These are phyloP conservation scores for Dendrobium huoshanense DNA, from an alignment of 106 monocot genomes.

Conservation along the genomic window DNA sequence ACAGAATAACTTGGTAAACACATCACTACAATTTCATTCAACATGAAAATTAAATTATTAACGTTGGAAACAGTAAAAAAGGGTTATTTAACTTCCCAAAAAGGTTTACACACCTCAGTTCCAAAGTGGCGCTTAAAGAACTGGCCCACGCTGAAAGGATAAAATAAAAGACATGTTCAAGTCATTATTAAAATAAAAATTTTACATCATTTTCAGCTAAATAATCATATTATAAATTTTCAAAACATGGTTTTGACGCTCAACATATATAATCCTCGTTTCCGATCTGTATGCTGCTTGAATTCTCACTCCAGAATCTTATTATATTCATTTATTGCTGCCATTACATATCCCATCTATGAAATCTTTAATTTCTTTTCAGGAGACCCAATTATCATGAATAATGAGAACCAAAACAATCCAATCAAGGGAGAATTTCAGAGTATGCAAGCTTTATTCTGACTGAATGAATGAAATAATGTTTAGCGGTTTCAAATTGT, in stretches of 20 bases:
- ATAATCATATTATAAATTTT: neutral
- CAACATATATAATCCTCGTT: neutral
- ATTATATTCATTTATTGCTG: too few relatives aligned
- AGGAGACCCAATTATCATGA: too few relatives aligned
- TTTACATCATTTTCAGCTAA: neutral
- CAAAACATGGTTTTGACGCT: neutral
- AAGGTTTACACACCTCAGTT: constrained; percentile 53
- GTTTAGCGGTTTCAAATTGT: too few relatives aligned
- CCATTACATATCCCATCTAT: too few relatives aligned
- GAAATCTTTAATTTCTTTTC: too few relatives aligned
- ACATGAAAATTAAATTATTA: neutral
- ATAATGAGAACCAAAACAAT: too few relatives aligned
- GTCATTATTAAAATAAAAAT: neutral
- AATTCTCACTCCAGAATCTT: too few relatives aligned
- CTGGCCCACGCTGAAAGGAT: constrained; percentile 68
- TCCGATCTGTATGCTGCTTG: too few relatives aligned
- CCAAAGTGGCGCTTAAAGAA: constrained; percentile 97
- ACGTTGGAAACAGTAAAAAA: neutral
- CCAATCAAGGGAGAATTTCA: too few relatives aligned
- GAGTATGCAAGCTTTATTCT: too few relatives aligned
- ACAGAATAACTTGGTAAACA: constrained; percentile 3
- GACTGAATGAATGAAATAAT: too few relatives aligned
- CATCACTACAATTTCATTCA: neutral
- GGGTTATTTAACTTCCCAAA: neutral
- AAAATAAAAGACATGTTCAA: neutral